Evolutionary conservation across 805 yeast genomes (phyloP), one percentile per base, ranked within the genome.

Genomic region (Saturnispora besseyi): DNA sequence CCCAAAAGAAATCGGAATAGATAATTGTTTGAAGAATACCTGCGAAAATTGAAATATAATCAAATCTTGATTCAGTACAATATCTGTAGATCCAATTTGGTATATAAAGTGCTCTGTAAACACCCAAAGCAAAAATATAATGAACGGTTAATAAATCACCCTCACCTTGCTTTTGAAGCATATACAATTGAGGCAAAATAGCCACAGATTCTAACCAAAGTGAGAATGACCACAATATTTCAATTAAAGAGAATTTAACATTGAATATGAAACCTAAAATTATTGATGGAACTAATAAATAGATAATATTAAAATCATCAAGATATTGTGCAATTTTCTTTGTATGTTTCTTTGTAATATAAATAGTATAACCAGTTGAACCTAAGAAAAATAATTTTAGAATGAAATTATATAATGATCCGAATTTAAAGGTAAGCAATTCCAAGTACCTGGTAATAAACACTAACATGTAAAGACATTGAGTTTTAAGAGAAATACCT

Each of bases 71-170:
- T 55, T 85, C 91, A 11, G 75, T 66, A 53, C 69, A 69, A 69
- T 82, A 87, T 65, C 97, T 79, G 76, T 89, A 93, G 57, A 89
- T 64, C 99, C 99, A 93, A 68, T 91, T 93, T 56, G 96, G 95
- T 57, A 93, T 79, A 65, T 93, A 93, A 46, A 93, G 72, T 0
- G 91, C 85, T 57, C 99, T 76, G 73, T 93, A 93, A 2, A 84
- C 57, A 13, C 99, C 99, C 62, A 93, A 72, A 1, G 97, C 96
- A 66, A 91, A 90, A 54, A 93, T 87, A 66, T 93, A 93, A 66
- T 93, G 97, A 46, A 84, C 77, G 3, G 98, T 93, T 61, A 93
- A 74, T 54, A 86, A 77, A 64, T 86, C 85, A 3, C 96, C 90
- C 59, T 85, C 84, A 15, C 96, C 96, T 2, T 91, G 81, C 56